These are phyloP conservation scores for Thermoascus crustaceus DNA, from an alignment of 2,329 filamentous ascomycete genomes.

Conservation along the genomic window DNA sequence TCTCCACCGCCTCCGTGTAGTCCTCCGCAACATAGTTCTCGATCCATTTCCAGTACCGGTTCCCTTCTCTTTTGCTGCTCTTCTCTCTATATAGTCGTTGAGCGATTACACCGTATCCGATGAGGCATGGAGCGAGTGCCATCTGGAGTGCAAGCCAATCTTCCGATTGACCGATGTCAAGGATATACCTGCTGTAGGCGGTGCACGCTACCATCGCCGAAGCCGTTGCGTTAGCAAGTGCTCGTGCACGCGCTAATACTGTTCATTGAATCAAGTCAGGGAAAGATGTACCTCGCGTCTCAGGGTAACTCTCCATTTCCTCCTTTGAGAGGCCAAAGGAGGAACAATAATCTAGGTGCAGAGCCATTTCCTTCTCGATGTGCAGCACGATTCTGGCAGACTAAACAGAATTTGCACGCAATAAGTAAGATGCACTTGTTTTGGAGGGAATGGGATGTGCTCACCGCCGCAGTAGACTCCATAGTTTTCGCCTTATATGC, in stretches of 20 bases:
- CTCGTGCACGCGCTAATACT: not conserved
- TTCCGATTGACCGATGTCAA: constrained; percentile 79
- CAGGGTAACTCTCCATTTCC: constrained; percentile 64
- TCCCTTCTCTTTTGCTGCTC: constrained; percentile 53
- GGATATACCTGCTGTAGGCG: constrained; percentile 76
- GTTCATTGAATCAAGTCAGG: not conserved
- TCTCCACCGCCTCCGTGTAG: constrained; percentile 63
- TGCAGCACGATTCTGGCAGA: constrained; percentile 65
- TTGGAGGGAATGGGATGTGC: constrained; percentile 14
- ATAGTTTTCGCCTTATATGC: constrained; percentile 75
- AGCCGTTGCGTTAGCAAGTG: constrained; percentile 6
- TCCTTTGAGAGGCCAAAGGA: constrained; percentile 67
- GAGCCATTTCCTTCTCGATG: constrained; percentile 67
- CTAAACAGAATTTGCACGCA: constrained; percentile 22
- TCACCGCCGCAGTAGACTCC: constrained; percentile 61
- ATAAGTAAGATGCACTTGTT: not conserved
- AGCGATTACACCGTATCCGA: constrained; percentile 82
- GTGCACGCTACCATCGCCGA: constrained; percentile 53
- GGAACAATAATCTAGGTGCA: constrained; percentile 77
- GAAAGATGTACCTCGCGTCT: constrained; percentile 56
- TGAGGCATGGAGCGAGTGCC: constrained; percentile 73
- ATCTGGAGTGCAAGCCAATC: constrained; percentile 84
- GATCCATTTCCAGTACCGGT: constrained; percentile 85
- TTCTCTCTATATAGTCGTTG: constrained; percentile 58
- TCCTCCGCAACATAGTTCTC: constrained; percentile 78